Evolutionary conservation across 2,329 filamentous ascomycete genomes (phyloP).

Genomic region (Diaporthe aspalathi): DNA sequence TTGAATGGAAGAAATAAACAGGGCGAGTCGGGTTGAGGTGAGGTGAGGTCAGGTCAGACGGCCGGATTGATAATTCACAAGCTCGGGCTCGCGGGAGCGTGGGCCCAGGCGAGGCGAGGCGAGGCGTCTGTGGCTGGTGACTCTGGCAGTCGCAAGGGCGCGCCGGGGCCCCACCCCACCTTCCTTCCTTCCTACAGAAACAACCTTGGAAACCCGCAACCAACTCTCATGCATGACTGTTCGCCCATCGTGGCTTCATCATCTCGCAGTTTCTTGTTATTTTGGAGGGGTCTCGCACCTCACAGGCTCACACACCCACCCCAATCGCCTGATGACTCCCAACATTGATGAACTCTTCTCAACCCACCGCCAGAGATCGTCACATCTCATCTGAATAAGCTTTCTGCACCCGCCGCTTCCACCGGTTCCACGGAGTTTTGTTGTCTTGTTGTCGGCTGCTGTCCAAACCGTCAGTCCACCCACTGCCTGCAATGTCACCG

Average conservation of each 20-base stretch:
- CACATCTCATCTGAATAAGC: conserved; percentile 10
- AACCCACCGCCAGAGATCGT: conserved; percentile 19
- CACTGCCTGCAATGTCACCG: too few species aligned
- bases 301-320: too few species aligned
- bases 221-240: conserved; percentile 20
- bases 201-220: too few species aligned
- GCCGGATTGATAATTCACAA: too few species aligned
- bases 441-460: neutral
- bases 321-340: conserved; percentile 16
- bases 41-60: too few species aligned
- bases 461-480: neutral
- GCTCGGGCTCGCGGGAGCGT: too few species aligned
- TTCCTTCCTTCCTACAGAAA: too few species aligned
- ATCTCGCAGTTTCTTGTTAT: conserved; percentile 23
- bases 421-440: conserved; percentile 6
- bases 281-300: conserved; percentile 5
- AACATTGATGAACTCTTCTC: neutral
- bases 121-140: conserved; percentile 23
- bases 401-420: neutral
- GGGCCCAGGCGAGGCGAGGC: neutral
- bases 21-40: too few species aligned
- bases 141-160: neutral
- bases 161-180: conserved; percentile 1
- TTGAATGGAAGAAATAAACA: too few species aligned
- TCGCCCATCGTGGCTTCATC: conserved; percentile 14